These are phyloP conservation scores for Hyphopichia burtonii DNA, from an alignment of 1,139 yeast genomes.

Conservation along the genomic window DNA sequence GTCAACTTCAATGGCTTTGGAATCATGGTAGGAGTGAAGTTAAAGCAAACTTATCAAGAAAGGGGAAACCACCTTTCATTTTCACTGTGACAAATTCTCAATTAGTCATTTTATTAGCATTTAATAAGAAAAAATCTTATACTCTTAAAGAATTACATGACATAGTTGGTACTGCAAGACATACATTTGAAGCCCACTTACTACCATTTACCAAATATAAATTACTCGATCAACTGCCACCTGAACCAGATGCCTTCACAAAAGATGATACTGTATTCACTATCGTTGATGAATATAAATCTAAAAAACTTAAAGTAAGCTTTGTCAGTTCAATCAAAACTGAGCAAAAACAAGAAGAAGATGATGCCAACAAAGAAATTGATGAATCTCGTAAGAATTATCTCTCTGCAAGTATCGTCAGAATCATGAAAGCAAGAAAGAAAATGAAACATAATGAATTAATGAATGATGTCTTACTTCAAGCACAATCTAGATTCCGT, in stretches of 20 bases:
- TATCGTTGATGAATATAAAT: slow-evolving; percentile 78
- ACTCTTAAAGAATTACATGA: slow-evolving; percentile 62
- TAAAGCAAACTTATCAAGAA: slow-evolving; percentile 80
- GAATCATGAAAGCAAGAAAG: slow-evolving; percentile 95
- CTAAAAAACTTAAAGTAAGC: slow-evolving; percentile 81
- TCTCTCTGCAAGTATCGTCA: slow-evolving; percentile 89
- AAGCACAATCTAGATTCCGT: slow-evolving; percentile 78
- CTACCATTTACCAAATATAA: slow-evolving; percentile 78
- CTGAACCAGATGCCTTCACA: slow-evolving; percentile 47
- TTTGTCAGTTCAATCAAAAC: slow-evolving; percentile 80
- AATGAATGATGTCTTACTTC: slow-evolving; percentile 86
- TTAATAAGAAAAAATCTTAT: slow-evolving; percentile 61
- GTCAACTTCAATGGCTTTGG: slow-evolving; percentile 96
- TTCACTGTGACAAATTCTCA: slow-evolving; percentile 85
- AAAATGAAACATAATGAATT: slow-evolving; percentile 73
- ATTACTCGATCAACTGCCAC: slow-evolving; percentile 64
- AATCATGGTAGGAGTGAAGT: slow-evolving; percentile 91
- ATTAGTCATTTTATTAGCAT: slow-evolving; percentile 80
- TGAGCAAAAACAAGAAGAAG: slow-evolving; percentile 75
- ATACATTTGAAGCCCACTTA: slow-evolving; percentile 71
- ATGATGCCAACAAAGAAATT: slow-evolving; percentile 80
- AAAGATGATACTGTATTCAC: slow-evolving; percentile 63
- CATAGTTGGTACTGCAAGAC: slow-evolving; percentile 65
- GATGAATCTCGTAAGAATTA: slow-evolving; percentile 84
- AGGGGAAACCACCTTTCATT: slow-evolving; percentile 78